Percentiles rank a stretch among this genome's conserved stretches.
Conservation (phyloP, 192 early-diverging fungal genomes). For the Coemansia sp. region DNA sequence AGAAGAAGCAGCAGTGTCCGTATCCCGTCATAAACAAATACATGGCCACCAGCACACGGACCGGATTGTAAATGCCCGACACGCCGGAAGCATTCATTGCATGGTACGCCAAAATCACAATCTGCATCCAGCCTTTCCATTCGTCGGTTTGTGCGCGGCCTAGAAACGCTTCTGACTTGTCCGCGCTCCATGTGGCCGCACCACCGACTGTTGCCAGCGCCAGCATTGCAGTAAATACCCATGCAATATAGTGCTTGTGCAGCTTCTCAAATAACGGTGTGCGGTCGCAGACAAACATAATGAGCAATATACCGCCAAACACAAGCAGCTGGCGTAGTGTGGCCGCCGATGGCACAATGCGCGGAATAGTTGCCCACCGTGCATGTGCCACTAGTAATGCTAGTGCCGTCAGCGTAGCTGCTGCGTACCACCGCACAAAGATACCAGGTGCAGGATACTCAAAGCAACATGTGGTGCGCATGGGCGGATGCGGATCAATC, state of each 20-base stretch:
- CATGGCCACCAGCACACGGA: constrained; percentile 70
- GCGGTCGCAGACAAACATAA: constrained; percentile 68
- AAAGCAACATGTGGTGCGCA: constrained; percentile 61
- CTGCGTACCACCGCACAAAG: constrained; percentile 42
- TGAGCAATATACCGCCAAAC: constrained; percentile 56
- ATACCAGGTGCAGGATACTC: constrained; percentile 51
- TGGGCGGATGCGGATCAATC: constrained; percentile 51
- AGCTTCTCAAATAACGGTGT: constrained; percentile 66
- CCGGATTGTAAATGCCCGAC: constrained; percentile 65
- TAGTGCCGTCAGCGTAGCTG: constrained; percentile 20
- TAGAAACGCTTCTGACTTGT: constrained; percentile 56
- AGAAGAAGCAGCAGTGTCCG: constrained; percentile 73
- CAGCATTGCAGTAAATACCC: constrained; percentile 53
- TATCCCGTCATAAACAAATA: constrained; percentile 84
- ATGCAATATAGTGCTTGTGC: constrained; percentile 56
- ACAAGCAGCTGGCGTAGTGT: constrained; percentile 51
- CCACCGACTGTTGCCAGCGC: constrained; percentile 47
- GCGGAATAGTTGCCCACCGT: neutral
- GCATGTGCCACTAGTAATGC: constrained; percentile 3
- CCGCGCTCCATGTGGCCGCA: constrained; percentile 27
- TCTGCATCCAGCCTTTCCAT: constrained; percentile 89
- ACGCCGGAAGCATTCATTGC: constrained; percentile 63
- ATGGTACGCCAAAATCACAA: constrained; percentile 69
- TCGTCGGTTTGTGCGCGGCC: constrained; percentile 79
- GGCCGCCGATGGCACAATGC: constrained; percentile 27